Percentiles rank a stretch among this genome's conserved stretches.
Conservation (phyloP, 495 filamentous ascomycete genomes). For the Xylaria flabelliformis region DNA sequence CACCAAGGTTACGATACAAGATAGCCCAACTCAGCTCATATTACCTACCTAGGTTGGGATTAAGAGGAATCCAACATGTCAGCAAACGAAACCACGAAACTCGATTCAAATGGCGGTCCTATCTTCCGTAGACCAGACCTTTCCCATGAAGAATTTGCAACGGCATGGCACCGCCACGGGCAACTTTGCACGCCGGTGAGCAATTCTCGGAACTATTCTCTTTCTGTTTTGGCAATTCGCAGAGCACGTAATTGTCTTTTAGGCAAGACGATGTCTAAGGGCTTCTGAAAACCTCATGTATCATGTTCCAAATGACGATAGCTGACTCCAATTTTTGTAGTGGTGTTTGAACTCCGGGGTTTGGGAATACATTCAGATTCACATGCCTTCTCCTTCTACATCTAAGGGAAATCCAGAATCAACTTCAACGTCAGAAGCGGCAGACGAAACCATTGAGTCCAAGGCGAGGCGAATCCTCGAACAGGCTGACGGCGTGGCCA, state of each 20-base stretch:
- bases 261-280: no score
- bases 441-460: neutral
- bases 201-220: no score
- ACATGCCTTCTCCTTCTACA: conserved; percentile 15
- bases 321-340: no score
- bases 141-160: conserved; percentile 20
- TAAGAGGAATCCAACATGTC: neutral
- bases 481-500: conserved; percentile 7
- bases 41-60: neutral
- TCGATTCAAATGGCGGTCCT: conserved; percentile 11
- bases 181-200: neutral
- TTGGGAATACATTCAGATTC: conserved; percentile 26
- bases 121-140: conserved; percentile 26
- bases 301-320: no score
- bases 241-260: no score
- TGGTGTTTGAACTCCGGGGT: conserved; percentile 16
- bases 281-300: no score
- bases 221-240: no score
- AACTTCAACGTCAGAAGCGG: neutral
- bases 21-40: neutral
- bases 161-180: conserved; percentile 25
- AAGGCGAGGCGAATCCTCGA: conserved; percentile 4
- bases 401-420: neutral
- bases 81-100: neutral
- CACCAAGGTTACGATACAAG: neutral